Evolutionary conservation across 176 grass and related monocot genomes (phyloP), one percentile per base, ranked within the genome.

Genomic region (Puya raimondii): DNA sequence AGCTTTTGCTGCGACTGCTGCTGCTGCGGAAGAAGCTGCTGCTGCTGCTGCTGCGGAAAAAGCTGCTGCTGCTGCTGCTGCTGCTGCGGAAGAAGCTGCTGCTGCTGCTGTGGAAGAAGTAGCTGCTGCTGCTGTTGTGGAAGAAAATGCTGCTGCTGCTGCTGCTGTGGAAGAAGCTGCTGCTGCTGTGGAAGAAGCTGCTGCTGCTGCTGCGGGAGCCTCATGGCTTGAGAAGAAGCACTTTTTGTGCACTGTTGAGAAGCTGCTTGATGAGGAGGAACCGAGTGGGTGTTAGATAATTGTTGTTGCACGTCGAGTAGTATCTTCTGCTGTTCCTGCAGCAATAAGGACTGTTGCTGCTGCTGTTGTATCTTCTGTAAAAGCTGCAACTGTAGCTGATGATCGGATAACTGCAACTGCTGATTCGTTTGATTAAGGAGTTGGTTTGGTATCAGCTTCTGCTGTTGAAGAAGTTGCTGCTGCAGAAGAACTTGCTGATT

Each of bases 331-430:
- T 84, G 75, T 50, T 87, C 88, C 25, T 66, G 68, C 47, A 29
- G n/a, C 2, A 51, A 10, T 23, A 50, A 71, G 29, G 3, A 11
- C 12, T 71, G 69, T 15, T 71, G 68, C 47, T 89, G 83, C 65
- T 83, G 83, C 23, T 78, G 78, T n/a, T 78, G 80, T 61, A 84
- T 47, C 72, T 72, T 72, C 59, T 82, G 83, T 66, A 87, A 63
- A 63, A 91, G 17, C 68, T 91, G 88, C 57, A 86, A 70, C 70
- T 84, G 80, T 72, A 87, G 77, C 42, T 91, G 88, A 75, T 82
- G 79, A 69, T 91, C 87, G 61, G 78, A 78, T 22, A 80, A 48
- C 20, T 82, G 81, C n/a, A 65, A 22, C 69, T 76, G 86, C 14
- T 85, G 78, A 49, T 88, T 42, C 33, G 33, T 42, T 42, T 42